phyloP scores from a whole-genome alignment of 495 filamentous ascomycete species.

The Penicillium chermesinum region DNA sequence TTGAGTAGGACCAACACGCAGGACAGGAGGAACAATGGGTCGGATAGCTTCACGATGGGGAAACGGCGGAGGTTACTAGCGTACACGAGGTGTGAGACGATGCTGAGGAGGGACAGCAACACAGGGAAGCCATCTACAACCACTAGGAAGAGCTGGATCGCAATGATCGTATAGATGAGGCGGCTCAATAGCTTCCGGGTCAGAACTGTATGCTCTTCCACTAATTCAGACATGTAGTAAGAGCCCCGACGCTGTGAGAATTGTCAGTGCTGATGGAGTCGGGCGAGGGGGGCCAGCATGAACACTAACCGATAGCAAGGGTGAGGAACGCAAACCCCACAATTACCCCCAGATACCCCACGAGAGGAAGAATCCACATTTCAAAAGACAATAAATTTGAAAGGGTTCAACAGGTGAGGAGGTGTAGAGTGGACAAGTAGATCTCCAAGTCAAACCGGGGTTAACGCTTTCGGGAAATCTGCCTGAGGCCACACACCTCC shows the following conservation, averaged over 20 bases:
- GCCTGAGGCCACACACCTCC: slow-evolving; percentile 23
- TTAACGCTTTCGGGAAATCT: slow-evolving; percentile 11
- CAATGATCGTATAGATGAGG: slow-evolving; percentile 81
- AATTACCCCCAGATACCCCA: slow-evolving; percentile 83
- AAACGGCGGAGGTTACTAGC: slow-evolving; percentile 83
- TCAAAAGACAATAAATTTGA: slow-evolving; percentile 9
- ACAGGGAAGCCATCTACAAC: slow-evolving; percentile 82
- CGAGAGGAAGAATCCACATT: slow-evolving; percentile 89
- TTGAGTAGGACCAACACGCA: slow-evolving; percentile 86
- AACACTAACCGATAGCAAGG: slow-evolving; percentile 72
- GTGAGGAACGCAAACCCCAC: slow-evolving; percentile 92
- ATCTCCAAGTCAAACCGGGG: background rate
- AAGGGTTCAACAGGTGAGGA: background rate
- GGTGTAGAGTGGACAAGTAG: background rate
- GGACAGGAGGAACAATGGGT: slow-evolving; percentile 81
- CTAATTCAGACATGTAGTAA: slow-evolving; percentile 97
- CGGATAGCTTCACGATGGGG: slow-evolving; percentile 80
- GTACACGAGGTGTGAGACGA: slow-evolving; percentile 82
- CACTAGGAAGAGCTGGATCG: slow-evolving; percentile 65
- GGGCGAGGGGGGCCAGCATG: background rate
- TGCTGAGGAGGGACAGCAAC: slow-evolving; percentile 63
- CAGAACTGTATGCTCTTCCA: slow-evolving; percentile 94
- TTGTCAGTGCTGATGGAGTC: background rate
- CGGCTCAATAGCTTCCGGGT: slow-evolving; percentile 77
- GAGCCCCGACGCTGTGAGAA: slow-evolving; percentile 72